Evolutionary conservation across 768 basidiomycete species (phyloP), one percentile per base, ranked within the genome.

Genomic region (Lactarius evosmus): DNA sequence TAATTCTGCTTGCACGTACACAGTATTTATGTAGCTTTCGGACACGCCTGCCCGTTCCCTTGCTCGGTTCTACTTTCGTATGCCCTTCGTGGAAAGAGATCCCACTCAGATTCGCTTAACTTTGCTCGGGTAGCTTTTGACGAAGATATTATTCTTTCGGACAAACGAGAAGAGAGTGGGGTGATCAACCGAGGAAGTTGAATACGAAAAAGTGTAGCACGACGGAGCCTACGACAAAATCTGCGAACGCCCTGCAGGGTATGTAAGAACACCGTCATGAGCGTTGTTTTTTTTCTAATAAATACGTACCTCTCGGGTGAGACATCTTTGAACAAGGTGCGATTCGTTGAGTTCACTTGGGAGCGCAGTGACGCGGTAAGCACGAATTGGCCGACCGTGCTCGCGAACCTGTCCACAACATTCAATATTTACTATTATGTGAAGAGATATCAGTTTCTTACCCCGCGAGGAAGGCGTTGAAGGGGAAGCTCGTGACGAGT

Each of bases 121-220:
- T 46, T 9, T 4, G 54, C 33, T 32, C 11, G 51, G 52, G 30
- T 40, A 22, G 52, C n/a, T 19, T 0, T 54, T 34, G 1, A 11
- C 7, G 25, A 25, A 8, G 25, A 12, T 33, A 5, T 56, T 9
- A 33, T 46, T 33, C 3, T 53, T 29, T 33, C 19, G 7, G 27
- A 34, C 2, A 62, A 33, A 51, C 17, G 8, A 17, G 7, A 14
- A 8, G 6, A 22, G 54, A 7, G 27, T 16, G 33, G 14, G 8
- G 16, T 44, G 30, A 64, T 69, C 75, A 98, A 74, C 96, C 97
- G 16, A 99, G 82, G 83, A 97, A 98, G 78, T 98, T 98, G 83
- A 88, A 98, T 65, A 97, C 95, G 74, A 98, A 99, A 80, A 98
- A 95, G 76, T 99, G 97, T 36, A 99, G 81, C 41, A 98, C 86